Base-by-base conservation (phyloP, 352 stramenopile genomes). In the Aphanomyces cochlioides region DNA sequence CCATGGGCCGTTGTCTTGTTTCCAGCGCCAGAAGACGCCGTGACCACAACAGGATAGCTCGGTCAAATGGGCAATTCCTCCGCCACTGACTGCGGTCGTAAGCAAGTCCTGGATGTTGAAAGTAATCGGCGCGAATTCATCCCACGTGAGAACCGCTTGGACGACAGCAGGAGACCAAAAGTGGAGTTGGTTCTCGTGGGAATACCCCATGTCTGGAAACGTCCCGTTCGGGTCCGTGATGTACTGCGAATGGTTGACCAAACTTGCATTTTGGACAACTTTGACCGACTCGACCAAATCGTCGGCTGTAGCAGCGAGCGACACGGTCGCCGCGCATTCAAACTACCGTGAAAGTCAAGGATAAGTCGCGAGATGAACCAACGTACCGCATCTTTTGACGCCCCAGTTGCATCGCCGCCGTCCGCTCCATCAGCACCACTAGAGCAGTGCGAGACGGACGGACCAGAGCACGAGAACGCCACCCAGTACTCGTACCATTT, bases 1-100 rank as follows among this genome's bases (percentile, higher is more conserved):
- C 3, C 5, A 61, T 37, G 54, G 39, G 10, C 17, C 28, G 1
- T 37, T 37, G 54, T 40, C 54, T 12, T 15, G 15, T n/a, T 12
- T 50, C 54, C 54, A 61, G 28, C 54, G 54, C 54, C 54, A 61
- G 43, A 61, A 43, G 6, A 61, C 54, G 34, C 19, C 12, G 17
- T 39, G 13, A 5, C 10, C 19, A 12, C 12, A 17, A 15, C 28
- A 5, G 12, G 50, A 8, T 2, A 37, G 15, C 3, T 40, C 10
- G 5, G 54, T 61, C 6, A 39, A 12, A 43, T 15, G 10, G 5
- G 54, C 6, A n/a, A 61, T 17, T n/a, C 17, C 54, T 1, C 6
- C 13, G 0, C 7, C 21, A 7, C 1, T 10, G 7, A 37, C 15
- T 39, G 19, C 17, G 54, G 34, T 10, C 19, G 54, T 43, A 0